These are phyloP conservation scores for Colletotrichum orchidophilum DNA, from an alignment of 2,329 filamentous ascomycete species.

Conservation along the genomic window DNA sequence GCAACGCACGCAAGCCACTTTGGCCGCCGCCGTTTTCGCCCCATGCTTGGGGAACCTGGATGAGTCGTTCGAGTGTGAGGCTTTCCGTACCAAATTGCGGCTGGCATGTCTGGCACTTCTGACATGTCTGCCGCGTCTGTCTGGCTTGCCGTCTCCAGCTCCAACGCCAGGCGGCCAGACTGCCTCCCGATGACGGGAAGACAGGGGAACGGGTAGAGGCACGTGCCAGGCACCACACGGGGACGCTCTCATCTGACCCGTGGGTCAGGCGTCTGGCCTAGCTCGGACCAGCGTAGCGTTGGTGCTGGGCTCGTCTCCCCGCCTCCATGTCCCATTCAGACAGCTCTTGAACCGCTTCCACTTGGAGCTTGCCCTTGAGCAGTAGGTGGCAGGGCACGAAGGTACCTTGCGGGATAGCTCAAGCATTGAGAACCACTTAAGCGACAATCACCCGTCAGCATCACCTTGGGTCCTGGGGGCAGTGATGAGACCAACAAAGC, in stretches of 20 bases:
- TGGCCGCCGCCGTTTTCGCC: not conserved
- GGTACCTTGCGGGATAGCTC: conserved; percentile 12
- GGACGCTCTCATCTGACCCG: conserved; percentile 29
- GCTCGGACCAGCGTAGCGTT: conserved; percentile 33
- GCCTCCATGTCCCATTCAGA: conserved; percentile 31
- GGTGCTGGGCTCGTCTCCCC: conserved; percentile 31
- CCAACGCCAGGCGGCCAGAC: conserved; percentile 9
- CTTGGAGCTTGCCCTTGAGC: not conserved
- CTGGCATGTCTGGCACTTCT: not conserved
- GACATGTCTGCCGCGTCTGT: not conserved
- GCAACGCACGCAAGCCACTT: not conserved
- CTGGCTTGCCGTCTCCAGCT: not conserved
- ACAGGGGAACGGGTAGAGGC: conserved; percentile 19
- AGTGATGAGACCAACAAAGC: not conserved
- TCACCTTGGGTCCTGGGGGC: not conserved
- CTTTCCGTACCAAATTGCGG: not conserved
- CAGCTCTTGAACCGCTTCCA: conserved; percentile 16
- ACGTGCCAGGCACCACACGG: conserved; percentile 32
- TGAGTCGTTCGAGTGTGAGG: conserved; percentile 1
- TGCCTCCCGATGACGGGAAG: conserved; percentile 26
- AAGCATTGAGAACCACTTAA: conserved; percentile 7
- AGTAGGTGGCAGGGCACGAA: conserved; percentile 1
- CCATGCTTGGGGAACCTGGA: not conserved
- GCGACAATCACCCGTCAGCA: conserved; percentile 13
- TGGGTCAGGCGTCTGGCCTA: conserved; percentile 31